A percentile compares a stretch with the other conserved stretches of the same genome.
phyloP scores from a whole-genome alignment of 306 rosid species.

The Inga laurina region DNA sequence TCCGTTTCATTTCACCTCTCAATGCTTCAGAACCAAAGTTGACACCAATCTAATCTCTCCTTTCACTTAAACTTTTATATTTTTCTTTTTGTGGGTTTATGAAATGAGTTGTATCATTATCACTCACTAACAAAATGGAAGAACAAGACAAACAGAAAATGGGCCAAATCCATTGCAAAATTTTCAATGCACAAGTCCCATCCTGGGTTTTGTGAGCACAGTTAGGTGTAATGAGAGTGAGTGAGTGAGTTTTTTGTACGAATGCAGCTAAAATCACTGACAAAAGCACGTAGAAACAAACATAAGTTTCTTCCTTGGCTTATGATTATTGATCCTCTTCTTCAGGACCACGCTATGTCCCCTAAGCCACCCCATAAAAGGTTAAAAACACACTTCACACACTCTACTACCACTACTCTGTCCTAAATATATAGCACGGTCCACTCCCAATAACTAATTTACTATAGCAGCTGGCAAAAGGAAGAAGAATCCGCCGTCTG shows the following conservation, averaged over 20 bases:
- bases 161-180: neutral
- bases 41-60: neutral
- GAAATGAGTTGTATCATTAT: neutral
- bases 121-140: neutral
- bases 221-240: neutral
- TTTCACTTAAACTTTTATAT: neutral
- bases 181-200: neutral
- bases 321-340: slow-evolving; percentile 24
- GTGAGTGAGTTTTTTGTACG: slow-evolving; percentile 12
- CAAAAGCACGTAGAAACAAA: slow-evolving; percentile 18
- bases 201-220: neutral
- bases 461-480: neutral
- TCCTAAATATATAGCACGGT: slow-evolving; percentile 13
- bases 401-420: neutral
- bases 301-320: slow-evolving; percentile 2
- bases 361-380: neutral
- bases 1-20: neutral
- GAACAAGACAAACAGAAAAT: neutral
- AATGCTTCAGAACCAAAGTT: neutral
- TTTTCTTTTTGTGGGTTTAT: neutral
- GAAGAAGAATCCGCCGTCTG: neutral
- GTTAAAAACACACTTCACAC: neutral
- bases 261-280: slow-evolving; percentile 24
- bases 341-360: slow-evolving; percentile 37
- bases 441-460: slow-evolving; percentile 17